phyloP scores from a whole-genome alignment of 2,329 filamentous ascomycete genomes.

The Chaetomium olivaceum region DNA sequence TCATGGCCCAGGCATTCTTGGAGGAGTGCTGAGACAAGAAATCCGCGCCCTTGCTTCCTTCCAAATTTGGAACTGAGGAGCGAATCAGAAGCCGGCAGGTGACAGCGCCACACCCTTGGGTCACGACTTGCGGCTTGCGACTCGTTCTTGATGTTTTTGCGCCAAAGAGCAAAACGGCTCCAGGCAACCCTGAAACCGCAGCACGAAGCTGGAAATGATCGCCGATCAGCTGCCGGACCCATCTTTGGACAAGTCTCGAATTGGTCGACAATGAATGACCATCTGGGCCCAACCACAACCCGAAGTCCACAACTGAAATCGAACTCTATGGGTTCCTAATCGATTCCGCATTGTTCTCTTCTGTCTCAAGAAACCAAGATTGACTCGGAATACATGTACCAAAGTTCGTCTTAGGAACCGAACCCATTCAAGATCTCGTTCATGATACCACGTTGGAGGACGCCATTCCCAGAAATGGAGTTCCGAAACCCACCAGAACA shows the following conservation, averaged over 20 bases:
- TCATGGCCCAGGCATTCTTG: background rate
- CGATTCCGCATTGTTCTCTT: too few relatives aligned
- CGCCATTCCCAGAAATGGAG: too few relatives aligned
- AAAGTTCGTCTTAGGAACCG: too few relatives aligned
- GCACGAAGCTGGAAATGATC: background rate
- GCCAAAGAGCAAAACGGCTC: background rate
- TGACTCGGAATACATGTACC: too few relatives aligned
- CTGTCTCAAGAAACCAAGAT: too few relatives aligned
- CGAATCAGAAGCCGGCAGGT: slow-evolving; percentile 1
- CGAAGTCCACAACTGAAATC: too few relatives aligned
- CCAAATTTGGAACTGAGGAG: background rate
- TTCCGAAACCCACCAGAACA: too few relatives aligned
- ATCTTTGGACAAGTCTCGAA: background rate
- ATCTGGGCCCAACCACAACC: background rate
- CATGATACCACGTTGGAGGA: too few relatives aligned
- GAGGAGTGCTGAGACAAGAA: background rate
- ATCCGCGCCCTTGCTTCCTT: background rate
- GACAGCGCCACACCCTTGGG: background rate
- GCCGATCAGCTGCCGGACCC: background rate
- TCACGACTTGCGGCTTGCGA: background rate
- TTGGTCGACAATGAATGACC: background rate
- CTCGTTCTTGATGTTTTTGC: background rate
- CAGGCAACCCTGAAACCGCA: background rate
- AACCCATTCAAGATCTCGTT: too few relatives aligned
- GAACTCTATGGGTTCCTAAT: too few relatives aligned